Base-by-base conservation (phyloP, 345 rosid species). In the Citrus inodora region DNA sequence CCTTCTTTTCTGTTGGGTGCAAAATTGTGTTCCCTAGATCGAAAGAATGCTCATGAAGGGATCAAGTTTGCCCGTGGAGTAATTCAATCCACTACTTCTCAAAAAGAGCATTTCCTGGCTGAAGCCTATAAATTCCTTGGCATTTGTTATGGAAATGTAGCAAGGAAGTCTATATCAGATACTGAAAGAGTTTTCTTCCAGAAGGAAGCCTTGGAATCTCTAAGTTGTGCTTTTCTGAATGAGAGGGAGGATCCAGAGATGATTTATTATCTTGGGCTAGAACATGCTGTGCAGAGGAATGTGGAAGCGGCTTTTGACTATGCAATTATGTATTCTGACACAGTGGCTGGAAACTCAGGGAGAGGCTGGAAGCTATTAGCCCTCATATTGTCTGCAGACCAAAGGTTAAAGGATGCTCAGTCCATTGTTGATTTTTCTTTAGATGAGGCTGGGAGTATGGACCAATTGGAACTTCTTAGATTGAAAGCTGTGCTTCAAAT, bases 251-350 rank as follows among this genome's bases (percentile, higher is more conserved):
- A 89, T 80, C 86, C 91, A 33, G 97, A 89, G 76, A 83, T 89
- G 72, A 79, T 86, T 80, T 86, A 84, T 81, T 84, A 84, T 82
- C 86, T 94, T 59, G 89, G 91, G 70, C 78, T 88, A 61, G 98
- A 96, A 86, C 91, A 94, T 81, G 93, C 94, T 35, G 84, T 88
- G 73, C 99, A 96, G 79, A 94, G 98, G 85, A 92, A 96, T 81
- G 80, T 91, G 71, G 93, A 87, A 67, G 83, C 76, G 48, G 99
- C 97, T 38, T 88, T 94, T 75, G 89, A 89, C 75, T 82, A 87
- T 60, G 91, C 90, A 60, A 81, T 96, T 80, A 82, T 78, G 81
- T 92, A 88, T 81, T 81, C 92, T 68, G 88, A 85, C 73, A 82
- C 79, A 80, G 84, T 76, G 32, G 86, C 84, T 74, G 97, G 91